phyloP scores from a whole-genome alignment of 129 eudicot species.

The Calendula officinalis region DNA sequence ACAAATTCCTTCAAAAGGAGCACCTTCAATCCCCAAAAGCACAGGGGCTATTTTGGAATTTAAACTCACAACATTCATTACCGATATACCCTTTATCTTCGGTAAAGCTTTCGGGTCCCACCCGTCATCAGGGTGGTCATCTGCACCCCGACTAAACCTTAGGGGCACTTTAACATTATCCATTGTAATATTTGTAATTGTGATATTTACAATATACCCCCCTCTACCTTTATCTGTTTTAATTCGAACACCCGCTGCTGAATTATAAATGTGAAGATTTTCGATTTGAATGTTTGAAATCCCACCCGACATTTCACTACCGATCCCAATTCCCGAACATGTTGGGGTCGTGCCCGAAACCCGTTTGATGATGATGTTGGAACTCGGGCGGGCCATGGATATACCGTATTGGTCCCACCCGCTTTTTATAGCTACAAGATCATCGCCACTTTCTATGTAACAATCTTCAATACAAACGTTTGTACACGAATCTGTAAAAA shows the following conservation, averaged over 20 bases:
- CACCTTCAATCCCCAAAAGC: slow-evolving; percentile 70
- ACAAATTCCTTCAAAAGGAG: slow-evolving; percentile 79
- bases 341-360: slow-evolving; percentile 97
- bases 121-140: slow-evolving; percentile 80
- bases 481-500: slow-evolving; percentile 68
- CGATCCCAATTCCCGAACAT: slow-evolving; percentile 95
- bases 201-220: slow-evolving; percentile 75
- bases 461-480: slow-evolving; percentile 93
- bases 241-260: slow-evolving; percentile 90
- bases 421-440: slow-evolving; percentile 91
- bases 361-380: slow-evolving; percentile 71
- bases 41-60: slow-evolving; percentile 66
- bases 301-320: slow-evolving; percentile 99
- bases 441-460: slow-evolving; percentile 95
- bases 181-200: slow-evolving; percentile 62
- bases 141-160: slow-evolving; percentile 86
- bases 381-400: slow-evolving; percentile 70
- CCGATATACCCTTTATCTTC: slow-evolving; percentile 54
- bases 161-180: slow-evolving; percentile 85
- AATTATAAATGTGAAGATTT: slow-evolving; percentile 63
- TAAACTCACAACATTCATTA: slow-evolving; percentile 65
- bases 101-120: slow-evolving; percentile 90
- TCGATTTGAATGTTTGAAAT: slow-evolving; percentile 60
- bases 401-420: slow-evolving; percentile 99
- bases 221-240: slow-evolving; percentile 96